Conservation (phyloP, 345 rosid species). For the Gossypium sturtianum region DNA sequence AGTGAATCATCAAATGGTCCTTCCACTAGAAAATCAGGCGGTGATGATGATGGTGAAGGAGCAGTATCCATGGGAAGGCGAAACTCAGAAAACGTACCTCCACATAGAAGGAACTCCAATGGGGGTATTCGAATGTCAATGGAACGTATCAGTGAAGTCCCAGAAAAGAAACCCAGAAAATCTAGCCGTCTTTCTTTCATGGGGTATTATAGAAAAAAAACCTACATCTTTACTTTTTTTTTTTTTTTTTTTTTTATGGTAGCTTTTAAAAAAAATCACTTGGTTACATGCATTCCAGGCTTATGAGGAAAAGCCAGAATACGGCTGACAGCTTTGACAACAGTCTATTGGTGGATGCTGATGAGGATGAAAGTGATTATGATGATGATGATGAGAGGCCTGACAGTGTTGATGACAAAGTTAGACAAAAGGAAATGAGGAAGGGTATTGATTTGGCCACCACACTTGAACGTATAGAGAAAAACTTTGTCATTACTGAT, state of each 20-base stretch:
- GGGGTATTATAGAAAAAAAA: conserved; percentile 35
- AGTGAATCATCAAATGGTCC: conserved; percentile 68
- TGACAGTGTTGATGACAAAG: conserved; percentile 73
- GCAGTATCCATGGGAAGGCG: conserved; percentile 39
- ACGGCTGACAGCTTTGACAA: conserved; percentile 37
- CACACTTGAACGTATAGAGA: conserved; percentile 97
- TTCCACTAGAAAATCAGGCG: conserved; percentile 45
- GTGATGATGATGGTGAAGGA: conserved; percentile 33
- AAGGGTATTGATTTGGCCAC: conserved; percentile 97
- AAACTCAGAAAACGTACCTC: conserved; percentile 50
- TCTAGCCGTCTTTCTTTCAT: conserved; percentile 73
- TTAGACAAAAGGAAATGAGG: conserved; percentile 89
- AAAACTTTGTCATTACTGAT: conserved; percentile 95
- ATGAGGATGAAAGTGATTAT: conserved; percentile 33
- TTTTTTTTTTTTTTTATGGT: not conserved
- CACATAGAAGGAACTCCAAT: conserved; percentile 40
- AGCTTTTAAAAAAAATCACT: not conserved
- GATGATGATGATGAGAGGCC: conserved; percentile 49
- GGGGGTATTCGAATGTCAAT: conserved; percentile 44
- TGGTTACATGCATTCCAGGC: conserved; percentile 27
- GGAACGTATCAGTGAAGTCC: conserved; percentile 69
- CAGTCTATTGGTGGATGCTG: conserved; percentile 28
- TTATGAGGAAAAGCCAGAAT: conserved; percentile 45
- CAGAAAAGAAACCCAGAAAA: conserved; percentile 61
- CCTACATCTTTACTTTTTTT: too few relatives aligned